Evolutionary conservation across 2,329 filamentous ascomycete species (phyloP), one percentile per base, ranked within the genome.

Genomic region (Albophoma yamanashiensis): DNA sequence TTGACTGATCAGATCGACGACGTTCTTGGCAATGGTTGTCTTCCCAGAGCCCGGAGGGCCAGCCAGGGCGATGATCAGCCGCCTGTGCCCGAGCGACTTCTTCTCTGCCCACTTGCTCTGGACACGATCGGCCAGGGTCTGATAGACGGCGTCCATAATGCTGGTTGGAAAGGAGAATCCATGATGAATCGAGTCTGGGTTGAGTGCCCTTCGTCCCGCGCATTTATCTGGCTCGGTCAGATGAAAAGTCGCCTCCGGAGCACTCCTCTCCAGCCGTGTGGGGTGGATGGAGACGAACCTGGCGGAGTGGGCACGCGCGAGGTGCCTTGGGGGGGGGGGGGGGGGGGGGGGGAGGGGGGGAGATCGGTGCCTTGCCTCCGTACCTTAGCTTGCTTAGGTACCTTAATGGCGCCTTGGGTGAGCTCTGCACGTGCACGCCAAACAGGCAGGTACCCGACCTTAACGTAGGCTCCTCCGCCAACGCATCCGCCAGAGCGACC

Each of bases 71-170:
- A 68, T 59, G 43, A 67, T 57, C 20, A 67, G 61, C 12, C 63
- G 62, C 17, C 42, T 25, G 1, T 61, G 58, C 47, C 61, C 61
- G 50, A 59, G 52, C 8, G 58, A 45, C 25, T 61, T 56, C 43
- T 62, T 60, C 15, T 67, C 63, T 5, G 60, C 58, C 67, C 67
- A 70, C 61, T 65, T 62, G 22, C 36, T 47, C 9, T 60, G 55
- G 34, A 67, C 59, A 22, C 65, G 65, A n/a, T 66, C 58, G 15
- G 64, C 62, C 14, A 71, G 60, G 22, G 59, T 59, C 40, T 62
- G 60, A 60, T 70, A 71, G 22, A 64, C 67, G 39, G 63, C 53
- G 34, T 70, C 67, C 69, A 69, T 70, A 12, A 1, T 52, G 25
- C 9, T n/a, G 7, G 6, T 15, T 31, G 27, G 4, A 9, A 1